These are phyloP conservation scores for Populus davidiana DNA, from an alignment of 345 rosid genomes.

Conservation along the genomic window DNA sequence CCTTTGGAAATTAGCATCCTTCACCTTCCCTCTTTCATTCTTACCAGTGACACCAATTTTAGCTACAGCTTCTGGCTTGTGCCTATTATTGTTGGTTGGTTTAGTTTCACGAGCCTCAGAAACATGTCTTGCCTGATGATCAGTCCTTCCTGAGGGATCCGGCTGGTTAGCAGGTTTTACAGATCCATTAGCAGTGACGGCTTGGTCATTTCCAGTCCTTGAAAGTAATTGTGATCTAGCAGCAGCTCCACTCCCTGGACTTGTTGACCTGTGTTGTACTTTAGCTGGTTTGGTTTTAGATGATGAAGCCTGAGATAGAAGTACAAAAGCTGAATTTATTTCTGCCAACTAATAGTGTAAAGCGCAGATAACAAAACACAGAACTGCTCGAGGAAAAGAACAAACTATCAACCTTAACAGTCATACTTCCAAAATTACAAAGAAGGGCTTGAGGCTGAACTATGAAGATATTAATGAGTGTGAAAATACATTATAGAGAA, in stretches of 20 bases:
- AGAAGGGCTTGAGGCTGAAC: too few relatives aligned
- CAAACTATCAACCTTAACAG: neutral
- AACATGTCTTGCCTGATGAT: slow-evolving; percentile 11
- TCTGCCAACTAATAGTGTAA: neutral
- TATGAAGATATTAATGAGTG: neutral
- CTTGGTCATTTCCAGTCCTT: slow-evolving; percentile 23
- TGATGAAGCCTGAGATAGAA: slow-evolving; percentile 25
- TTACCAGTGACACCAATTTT: slow-evolving; percentile 17
- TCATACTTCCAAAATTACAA: too few relatives aligned
- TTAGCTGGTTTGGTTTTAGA: slow-evolving; percentile 27
- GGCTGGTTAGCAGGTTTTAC: neutral
- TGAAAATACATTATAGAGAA: neutral
- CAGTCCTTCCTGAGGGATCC: slow-evolving; percentile 14
- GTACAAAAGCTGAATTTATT: neutral
- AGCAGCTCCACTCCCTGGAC: slow-evolving; percentile 24
- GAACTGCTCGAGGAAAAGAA: neutral
- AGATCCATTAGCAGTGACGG: slow-evolving; percentile 12
- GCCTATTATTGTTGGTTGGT: slow-evolving; percentile 8
- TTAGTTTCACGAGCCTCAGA: slow-evolving; percentile 21
- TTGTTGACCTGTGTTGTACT: slow-evolving; percentile 18
- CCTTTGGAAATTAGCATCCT: slow-evolving; percentile 21
- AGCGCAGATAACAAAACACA: neutral
- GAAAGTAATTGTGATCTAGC: slow-evolving; percentile 24
- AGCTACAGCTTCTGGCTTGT: slow-evolving; percentile 7
- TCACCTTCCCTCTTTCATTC: slow-evolving; percentile 31